These are phyloP conservation scores for Globisporangium alternatum DNA, from an alignment of 352 stramenopile species.

Conservation along the genomic window DNA sequence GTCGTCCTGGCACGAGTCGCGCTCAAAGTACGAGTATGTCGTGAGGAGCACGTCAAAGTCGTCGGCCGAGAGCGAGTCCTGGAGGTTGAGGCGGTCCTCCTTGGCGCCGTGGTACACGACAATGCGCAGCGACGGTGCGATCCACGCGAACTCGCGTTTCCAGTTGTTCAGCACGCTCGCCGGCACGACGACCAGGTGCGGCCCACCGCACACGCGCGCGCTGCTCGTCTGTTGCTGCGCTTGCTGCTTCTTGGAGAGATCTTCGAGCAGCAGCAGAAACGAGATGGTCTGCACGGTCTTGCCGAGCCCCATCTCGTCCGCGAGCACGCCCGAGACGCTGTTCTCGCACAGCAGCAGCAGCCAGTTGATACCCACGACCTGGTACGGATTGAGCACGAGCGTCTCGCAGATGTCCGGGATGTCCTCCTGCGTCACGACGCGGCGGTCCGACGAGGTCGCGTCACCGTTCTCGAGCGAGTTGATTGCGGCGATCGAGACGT, in stretches of 20 bases:
- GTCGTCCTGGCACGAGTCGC: constrained; percentile 82
- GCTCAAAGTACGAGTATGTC: constrained; percentile 92
- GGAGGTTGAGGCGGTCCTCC: constrained; percentile 51
- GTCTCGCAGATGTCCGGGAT: constrained; percentile 68
- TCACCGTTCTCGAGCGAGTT: constrained; percentile 16
- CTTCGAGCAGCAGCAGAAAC: constrained; percentile 67
- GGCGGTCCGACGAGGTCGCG: constrained; percentile 20
- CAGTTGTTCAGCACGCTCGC: constrained; percentile 93
- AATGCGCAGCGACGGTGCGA: constrained; percentile 88
- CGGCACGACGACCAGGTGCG: constrained; percentile 92
- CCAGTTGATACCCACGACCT: constrained; percentile 85
- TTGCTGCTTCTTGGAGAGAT: constrained; percentile 33
- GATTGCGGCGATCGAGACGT: constrained; percentile 64
- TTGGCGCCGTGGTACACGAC: constrained; percentile 84
- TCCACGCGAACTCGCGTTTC: constrained; percentile 90
- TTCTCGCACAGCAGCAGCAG: constrained; percentile 75
- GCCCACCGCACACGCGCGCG: constrained; percentile 32
- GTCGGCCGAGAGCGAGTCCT: constrained; percentile 42
- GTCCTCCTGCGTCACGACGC: constrained; percentile 63
- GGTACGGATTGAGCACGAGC: constrained; percentile 82
- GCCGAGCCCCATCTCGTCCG: constrained; percentile 91
- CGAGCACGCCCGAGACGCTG: constrained; percentile 73
- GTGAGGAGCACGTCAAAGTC: constrained; percentile 87
- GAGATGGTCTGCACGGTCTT: constrained; percentile 92
- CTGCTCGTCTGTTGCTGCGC: background rate